A percentile compares a stretch with the other conserved stretches of the same genome.
Conservation (phyloP, 805 yeast genomes). For the Saturnispora quitensis region DNA sequence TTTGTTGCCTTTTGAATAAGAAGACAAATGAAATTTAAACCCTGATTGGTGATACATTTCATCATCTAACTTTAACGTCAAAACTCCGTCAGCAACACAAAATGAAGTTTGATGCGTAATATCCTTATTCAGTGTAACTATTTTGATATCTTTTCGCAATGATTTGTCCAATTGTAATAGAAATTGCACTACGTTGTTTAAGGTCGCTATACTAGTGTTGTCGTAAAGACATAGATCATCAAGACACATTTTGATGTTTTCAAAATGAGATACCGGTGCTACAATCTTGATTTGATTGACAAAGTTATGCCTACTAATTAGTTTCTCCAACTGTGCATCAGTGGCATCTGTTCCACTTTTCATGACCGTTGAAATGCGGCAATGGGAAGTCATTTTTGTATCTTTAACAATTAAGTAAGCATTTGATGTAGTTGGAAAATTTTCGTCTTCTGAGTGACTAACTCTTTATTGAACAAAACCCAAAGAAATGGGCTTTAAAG, state of each 20-base stretch:
- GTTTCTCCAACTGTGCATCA: background rate
- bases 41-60: constrained; percentile 28
- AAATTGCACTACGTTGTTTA: background rate
- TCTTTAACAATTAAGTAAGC: background rate
- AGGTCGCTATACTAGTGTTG: background rate
- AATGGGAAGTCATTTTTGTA: background rate
- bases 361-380: background rate
- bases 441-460: background rate
- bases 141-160: constrained; percentile 7
- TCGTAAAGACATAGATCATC: background rate
- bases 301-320: constrained; percentile 21
- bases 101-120: constrained; percentile 27
- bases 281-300: constrained; percentile 19
- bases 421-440: background rate
- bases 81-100: constrained; percentile 20
- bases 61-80: constrained; percentile 25
- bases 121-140: constrained; percentile 13
- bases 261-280: background rate
- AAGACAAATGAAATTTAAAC: constrained; percentile 23
- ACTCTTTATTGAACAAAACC: background rate
- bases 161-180: background rate
- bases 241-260: background rate
- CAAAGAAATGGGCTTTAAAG: constrained; percentile 25
- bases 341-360: background rate
- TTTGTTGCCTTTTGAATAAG: constrained; percentile 20